Percentiles rank a stretch among this genome's conserved stretches.
phyloP scores from a whole-genome alignment of 768 basidiomycete genomes.

The Lactarius akahatsu region DNA sequence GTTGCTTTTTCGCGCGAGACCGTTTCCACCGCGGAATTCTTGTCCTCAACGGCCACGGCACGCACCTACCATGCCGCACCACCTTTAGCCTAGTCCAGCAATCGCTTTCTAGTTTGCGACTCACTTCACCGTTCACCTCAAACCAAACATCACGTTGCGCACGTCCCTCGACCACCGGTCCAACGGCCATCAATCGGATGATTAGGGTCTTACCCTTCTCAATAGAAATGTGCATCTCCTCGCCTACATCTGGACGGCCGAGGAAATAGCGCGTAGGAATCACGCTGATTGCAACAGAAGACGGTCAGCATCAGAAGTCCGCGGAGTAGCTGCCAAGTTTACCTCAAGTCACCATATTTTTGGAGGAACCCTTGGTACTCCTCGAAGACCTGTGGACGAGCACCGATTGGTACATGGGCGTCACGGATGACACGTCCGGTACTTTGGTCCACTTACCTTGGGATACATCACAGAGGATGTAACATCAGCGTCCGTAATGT shows the following conservation, averaged over 20 bases:
- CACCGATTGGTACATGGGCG: not conserved
- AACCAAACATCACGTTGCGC: constrained; percentile 98
- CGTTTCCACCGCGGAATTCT: constrained; percentile 94
- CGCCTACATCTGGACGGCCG: constrained; percentile 84
- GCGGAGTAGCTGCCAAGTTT: constrained; percentile 19
- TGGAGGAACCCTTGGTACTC: constrained; percentile 94
- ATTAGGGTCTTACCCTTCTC: constrained; percentile 97
- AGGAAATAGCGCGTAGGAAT: constrained; percentile 98
- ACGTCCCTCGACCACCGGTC: constrained; percentile 87
- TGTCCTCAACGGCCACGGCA: constrained; percentile 94
- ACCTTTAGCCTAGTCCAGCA: constrained; percentile 10
- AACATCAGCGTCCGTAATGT: constrained; percentile 92
- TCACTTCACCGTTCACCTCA: constrained; percentile 93
- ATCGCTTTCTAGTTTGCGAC: constrained; percentile 26
- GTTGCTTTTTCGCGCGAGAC: constrained; percentile 94
- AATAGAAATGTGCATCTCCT: constrained; percentile 96
- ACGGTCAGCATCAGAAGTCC: constrained; percentile 22
- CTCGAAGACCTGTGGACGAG: constrained; percentile 78
- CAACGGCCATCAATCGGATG: constrained; percentile 92
- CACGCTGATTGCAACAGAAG: constrained; percentile 53
- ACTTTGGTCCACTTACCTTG: constrained; percentile 53
- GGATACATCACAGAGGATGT: constrained; percentile 98
- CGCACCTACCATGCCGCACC: constrained; percentile 59
- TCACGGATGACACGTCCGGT: not conserved
- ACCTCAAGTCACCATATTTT: constrained; percentile 95